Base-by-base conservation (phyloP, 306 rosid species). In the Fragaria vesca region DNA sequence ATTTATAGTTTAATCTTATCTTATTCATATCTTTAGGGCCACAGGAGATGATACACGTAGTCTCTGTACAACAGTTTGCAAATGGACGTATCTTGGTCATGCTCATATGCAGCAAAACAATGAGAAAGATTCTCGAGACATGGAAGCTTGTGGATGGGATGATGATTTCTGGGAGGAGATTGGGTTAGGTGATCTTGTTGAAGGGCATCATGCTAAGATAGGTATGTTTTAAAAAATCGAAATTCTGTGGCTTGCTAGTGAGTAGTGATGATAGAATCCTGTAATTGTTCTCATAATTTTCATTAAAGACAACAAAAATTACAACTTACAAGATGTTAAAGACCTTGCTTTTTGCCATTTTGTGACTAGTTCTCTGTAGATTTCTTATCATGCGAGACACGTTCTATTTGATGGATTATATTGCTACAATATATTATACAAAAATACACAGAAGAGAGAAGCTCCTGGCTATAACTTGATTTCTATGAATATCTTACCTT, bases 61-160 rank as follows among this genome's bases (percentile, higher is more conserved):
- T 78, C 87, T 95, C 47, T 95, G 98, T 85, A 95, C 98, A 79
- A 88, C 96, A 8, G 98, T 92, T 79, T 95, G 98, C 86, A 95
- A 95, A 85, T 95, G 98, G 98, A 91, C 93, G 61, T 92, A 95
- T 85, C 97, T 95, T 77, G 98, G 97, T 69, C 98, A 95, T 92
- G 97, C 98, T 69, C 98, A 95, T 84, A 89, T 92, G 96, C 91
- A 91, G n/a, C 82, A 86, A 74, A 73, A 75, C 81, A 85, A 85
- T 38, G 96, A 92, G 79, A 86, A 89, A 81, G 82, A 85, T 65
- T 92, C 97, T 47, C 89, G 90, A 79, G 84, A 80, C 79, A 95
- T 95, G 98, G 98, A 92, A 78, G 93, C 97, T 82, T 88, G 93
- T 88, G 99, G 99, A 75, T 95, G 99, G 97, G 97, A 95, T 84